Base-by-base conservation (phyloP, 129 eudicot species). In the Pseudognaphalium luteoalbum region DNA sequence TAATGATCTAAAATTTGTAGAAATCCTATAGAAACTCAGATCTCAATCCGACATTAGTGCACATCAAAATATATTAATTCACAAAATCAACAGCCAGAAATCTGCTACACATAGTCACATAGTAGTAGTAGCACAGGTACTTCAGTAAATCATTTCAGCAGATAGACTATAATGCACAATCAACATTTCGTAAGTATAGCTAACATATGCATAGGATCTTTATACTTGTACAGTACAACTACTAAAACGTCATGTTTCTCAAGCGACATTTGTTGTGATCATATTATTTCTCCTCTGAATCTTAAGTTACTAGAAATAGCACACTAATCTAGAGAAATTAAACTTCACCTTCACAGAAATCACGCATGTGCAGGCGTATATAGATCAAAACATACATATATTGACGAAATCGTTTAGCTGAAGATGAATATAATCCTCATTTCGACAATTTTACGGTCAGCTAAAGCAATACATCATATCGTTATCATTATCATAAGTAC, bases 221-320 rank as follows among this genome's bases (percentile, higher is more conserved):
- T 7, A 69, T 69, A 68, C 70, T 68, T 57, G 68, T 56, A 68
- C 32, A 10, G 52, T 70, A 69, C 77, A 71, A 50, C 77, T 44
- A 62, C 22, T 15, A 42, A 56, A 56, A 56, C 3, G 22, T 42
- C 20, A 63, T 52, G 47, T 32, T 47, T 70, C 66, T 22, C 17
- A 41, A 5, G 66, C 73, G 37, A 25, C 64, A 71, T 44, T 25
- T 29, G 56, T 41, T 44, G 54, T 60, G 73, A 79, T 63, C 42
- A 9, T 66, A 20, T 4, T 59, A 25, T 72, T 64, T 58, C 71
- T 51, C 50, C 39, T 72, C 10, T 41, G 32, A 60, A 54, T 62
- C 65, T 22, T 70, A 59, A 59, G n/a, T 16, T 42, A 32, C 19
- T 6, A 33, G 25, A 28, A 57, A 37, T 21, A 69, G 59, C 66